Evolutionary conservation across 176 grass and related monocot species (phyloP), one percentile per base, ranked within the genome.

Genomic region (Lolium rigidum): DNA sequence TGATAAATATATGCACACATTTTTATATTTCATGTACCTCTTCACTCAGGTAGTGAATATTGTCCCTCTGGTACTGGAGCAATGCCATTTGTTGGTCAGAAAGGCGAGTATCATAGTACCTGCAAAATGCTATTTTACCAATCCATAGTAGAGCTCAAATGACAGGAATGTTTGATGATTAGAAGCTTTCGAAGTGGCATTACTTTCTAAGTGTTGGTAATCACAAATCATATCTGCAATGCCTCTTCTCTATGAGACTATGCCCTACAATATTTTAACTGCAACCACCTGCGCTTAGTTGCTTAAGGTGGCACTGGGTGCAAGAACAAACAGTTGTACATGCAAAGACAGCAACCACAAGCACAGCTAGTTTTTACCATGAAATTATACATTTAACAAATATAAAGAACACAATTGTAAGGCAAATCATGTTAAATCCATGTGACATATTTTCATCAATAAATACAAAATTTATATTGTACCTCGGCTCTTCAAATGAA

Each of bases 11-110:
- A 74, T 15, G 44, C 14, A 70, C 20, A 3, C 7, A 56, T 66
- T 21, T 70, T 74, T 4, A 59, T 61, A 17, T 72, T 88, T 5
- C 41, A 26, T 73, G 22, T 92, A 98, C 96, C 94, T 98, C 96
- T 83, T 98, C 96, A 38, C 94, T 98, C 92, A 98, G 76, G 78
- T 91, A 98, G 86, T 98, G 96, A 86, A 98, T 92, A 59, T 98
- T 98, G 86, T 98, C 93, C 86, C 90, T 88, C 87, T 98, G 96
- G 79, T 98, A 98, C 79, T 92, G 96, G 67, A 98, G 90, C 55
- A 98, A 85, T 21, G 92, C 96, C 96, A 95, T 98, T 86, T 98
- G 96, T 87, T 98, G 96, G 52, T 98, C 96, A 78, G 96, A 98
- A 82, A 98, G 84, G 52, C 80, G 86, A 17, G 88, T 87, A 87